These are phyloP conservation scores for Paramarasmius palmivorus DNA, from an alignment of 1,284 basidiomycete species.

Conservation along the genomic window DNA sequence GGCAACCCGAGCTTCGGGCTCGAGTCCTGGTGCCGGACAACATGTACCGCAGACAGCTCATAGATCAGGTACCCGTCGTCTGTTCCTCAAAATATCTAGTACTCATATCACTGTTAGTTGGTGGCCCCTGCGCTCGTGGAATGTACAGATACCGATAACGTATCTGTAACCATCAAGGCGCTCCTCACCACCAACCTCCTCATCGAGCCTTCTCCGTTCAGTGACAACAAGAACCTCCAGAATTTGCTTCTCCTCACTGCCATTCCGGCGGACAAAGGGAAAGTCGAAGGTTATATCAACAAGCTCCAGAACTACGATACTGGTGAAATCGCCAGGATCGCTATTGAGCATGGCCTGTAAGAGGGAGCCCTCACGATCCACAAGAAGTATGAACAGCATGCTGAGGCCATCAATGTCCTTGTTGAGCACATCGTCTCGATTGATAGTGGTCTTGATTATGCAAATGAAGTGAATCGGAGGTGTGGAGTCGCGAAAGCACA, in stretches of 20 bases:
- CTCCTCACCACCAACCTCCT: constrained; percentile 98
- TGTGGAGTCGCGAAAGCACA: constrained; percentile 99
- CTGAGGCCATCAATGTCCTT: constrained; percentile 94
- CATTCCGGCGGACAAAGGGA: constrained; percentile 97
- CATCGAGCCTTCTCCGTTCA: constrained; percentile 96
- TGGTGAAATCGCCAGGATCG: constrained; percentile 95
- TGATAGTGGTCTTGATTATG: constrained; percentile 95
- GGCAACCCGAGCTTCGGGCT: constrained; percentile 94
- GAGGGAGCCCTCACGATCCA: constrained; percentile 98
- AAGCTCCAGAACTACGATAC: constrained; percentile 96
- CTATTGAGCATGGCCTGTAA: constrained; percentile 93
- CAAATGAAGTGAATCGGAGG: constrained; percentile 96
- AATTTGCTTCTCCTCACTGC: constrained; percentile 95
- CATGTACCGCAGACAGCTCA: constrained; percentile 89
- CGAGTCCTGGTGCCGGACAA: constrained; percentile 93
- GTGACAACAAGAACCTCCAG: constrained; percentile 95
- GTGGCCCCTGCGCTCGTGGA: constrained; percentile 95
- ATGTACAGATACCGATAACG: constrained; percentile 97
- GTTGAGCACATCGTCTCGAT: constrained; percentile 99
- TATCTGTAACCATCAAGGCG: constrained; percentile 97
- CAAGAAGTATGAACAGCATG: constrained; percentile 93
- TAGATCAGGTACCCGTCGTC: constrained; percentile 77
- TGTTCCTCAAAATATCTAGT: not conserved
- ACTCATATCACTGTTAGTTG: constrained; percentile 54
- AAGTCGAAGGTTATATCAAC: constrained; percentile 98